Base-by-base conservation (phyloP, 257 asterid genomes). In the Primulina eburnea region DNA sequence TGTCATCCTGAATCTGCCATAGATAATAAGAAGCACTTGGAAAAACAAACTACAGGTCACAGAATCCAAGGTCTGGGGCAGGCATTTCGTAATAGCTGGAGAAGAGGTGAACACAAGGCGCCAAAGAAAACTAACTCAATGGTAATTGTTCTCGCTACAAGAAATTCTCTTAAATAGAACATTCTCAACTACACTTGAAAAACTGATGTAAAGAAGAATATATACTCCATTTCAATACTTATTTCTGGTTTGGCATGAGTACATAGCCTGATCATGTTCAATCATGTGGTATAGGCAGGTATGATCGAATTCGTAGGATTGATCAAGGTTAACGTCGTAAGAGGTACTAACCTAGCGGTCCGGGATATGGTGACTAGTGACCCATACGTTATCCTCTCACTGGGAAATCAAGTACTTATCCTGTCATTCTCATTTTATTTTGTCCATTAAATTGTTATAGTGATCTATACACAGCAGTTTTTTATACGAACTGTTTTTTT, bases 301-400 rank as follows among this genome's bases (percentile, higher is more conserved):
- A 93, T 93, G 98, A 85, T 93, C 17, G 98, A 93, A 82, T 93
- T 93, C 56, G 89, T 93, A 70, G 98, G 98, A 76, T 76, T 93
- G 81, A 83, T 93, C 59, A 90, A 88, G 81, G 96, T 93, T 66
- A 93, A 85, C 53, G 89, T 93, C 69, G 86, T 93, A 26, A 85
- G 85, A 84, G 97, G 98, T 64, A 93, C 95, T 64, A 90, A 93
- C 79, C 87, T 93, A 64, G 98, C 90, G 43, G 77, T 90, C 57
- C 89, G 98, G 72, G 98, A 93, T 78, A 76, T 93, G 87, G 75
- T 86, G 80, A 80, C 88, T 18, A 90, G 98, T 35, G 98, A 93
- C 71, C 98, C 98, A 62, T 93, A 90, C 63, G 98, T 93, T 68
- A 78, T 90, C 75, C 88, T 93, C 77, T 86, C 98, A 12, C 64